phyloP scores from a whole-genome alignment of 306 rosid genomes.

The Adenanthera pavonina region DNA sequence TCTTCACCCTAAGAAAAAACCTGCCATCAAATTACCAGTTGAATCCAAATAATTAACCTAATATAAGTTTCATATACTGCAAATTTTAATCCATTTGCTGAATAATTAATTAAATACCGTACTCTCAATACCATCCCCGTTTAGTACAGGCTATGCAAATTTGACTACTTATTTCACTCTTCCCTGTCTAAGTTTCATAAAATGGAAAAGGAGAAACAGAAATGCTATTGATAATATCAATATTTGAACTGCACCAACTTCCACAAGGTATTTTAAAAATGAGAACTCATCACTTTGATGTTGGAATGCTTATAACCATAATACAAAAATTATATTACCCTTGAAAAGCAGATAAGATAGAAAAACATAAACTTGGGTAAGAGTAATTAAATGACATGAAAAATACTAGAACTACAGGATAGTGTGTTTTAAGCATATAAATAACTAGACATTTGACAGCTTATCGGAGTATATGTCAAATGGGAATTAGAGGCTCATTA shows the following conservation, averaged over 20 bases:
- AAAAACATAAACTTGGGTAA: neutral
- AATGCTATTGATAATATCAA: neutral
- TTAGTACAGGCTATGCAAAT: neutral
- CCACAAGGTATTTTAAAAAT: neutral
- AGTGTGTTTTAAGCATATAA: slow-evolving; percentile 11
- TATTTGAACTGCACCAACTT: neutral
- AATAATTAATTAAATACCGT: too few relatives aligned
- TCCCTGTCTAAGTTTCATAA: neutral
- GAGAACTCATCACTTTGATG: neutral
- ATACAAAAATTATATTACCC: neutral
- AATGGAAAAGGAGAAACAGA: neutral
- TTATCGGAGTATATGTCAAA: slow-evolving; percentile 3
- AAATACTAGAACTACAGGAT: neutral
- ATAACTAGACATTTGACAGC: slow-evolving; percentile 20
- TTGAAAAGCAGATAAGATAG: neutral
- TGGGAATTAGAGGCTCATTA: neutral
- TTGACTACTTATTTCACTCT: neutral
- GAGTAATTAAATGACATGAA: slow-evolving; percentile 19
- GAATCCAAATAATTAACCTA: neutral
- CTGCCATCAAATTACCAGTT: neutral
- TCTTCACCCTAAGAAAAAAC: too few relatives aligned
- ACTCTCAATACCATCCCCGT: neutral
- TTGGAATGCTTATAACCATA: neutral
- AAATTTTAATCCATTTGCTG: neutral
- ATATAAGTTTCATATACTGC: neutral